Conservation (phyloP, 257 asterid species). For the Solanum medicagineum region DNA sequence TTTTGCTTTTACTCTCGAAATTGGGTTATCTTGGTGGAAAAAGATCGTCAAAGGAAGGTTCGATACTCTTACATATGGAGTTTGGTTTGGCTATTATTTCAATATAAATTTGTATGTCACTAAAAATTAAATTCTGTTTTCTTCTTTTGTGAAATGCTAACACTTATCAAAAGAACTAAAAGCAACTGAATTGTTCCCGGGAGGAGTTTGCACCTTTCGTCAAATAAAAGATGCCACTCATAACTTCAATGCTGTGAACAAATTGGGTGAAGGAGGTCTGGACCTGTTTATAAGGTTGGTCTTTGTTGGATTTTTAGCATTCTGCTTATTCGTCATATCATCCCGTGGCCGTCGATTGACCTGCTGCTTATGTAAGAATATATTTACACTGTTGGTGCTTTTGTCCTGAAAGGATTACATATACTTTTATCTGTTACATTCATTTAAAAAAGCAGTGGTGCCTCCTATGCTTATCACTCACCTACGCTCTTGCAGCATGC, state of each 20-base stretch:
- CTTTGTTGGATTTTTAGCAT: not conserved
- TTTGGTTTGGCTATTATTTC: not conserved
- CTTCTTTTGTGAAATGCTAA: not conserved
- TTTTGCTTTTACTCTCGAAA: not conserved
- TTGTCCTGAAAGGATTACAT: not conserved
- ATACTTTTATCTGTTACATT: not conserved
- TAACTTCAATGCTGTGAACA: not conserved
- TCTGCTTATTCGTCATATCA: not conserved
- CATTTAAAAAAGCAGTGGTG: not conserved
- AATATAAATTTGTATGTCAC: not conserved
- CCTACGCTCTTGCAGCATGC: too few species aligned
- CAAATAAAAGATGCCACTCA: conserved; percentile 11
- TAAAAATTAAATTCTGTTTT: not conserved
- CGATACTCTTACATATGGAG: not conserved
- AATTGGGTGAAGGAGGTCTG: conserved; percentile 11
- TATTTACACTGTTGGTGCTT: not conserved
- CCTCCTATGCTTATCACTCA: too few species aligned
- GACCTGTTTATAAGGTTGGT: conserved; percentile 8
- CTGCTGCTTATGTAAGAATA: not conserved
- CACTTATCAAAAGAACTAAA: not conserved
- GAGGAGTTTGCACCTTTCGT: conserved; percentile 3
- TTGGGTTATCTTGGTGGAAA: conserved; percentile 5
- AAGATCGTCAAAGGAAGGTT: conserved; percentile 1
- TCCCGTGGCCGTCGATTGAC: not conserved
- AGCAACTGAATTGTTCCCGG: conserved; percentile 11